A percentile compares a stretch with the other conserved stretches of the same genome.
Evolutionary conservation across 208 protist species (phyloP).

Genomic region (Jaenimonas drosophilae): DNA sequence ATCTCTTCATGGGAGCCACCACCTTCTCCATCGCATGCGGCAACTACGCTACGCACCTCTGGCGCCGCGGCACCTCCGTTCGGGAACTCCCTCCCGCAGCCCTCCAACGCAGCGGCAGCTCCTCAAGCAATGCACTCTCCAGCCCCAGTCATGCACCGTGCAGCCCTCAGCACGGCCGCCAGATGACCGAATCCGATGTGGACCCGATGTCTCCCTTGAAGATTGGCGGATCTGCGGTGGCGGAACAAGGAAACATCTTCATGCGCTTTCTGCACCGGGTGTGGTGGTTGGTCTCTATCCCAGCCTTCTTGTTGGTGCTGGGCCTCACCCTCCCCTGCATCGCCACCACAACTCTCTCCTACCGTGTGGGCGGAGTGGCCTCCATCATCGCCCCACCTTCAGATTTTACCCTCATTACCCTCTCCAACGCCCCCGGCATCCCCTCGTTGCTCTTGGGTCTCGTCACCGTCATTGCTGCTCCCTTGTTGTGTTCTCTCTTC

Average conservation of each 20-base stretch:
- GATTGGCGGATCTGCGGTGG: neutral
- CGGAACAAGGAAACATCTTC: too few relatives aligned
- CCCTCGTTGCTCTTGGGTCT: constrained; percentile 13
- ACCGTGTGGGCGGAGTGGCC: constrained; percentile 8
- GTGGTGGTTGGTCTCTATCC: constrained; percentile 6
- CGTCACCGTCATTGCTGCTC: constrained; percentile 30
- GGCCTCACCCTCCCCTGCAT: too few relatives aligned
- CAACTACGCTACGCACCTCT: constrained; percentile 49
- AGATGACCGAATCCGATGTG: neutral
- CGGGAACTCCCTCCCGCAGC: neutral
- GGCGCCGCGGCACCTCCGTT: constrained; percentile 28
- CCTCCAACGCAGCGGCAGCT: too few relatives aligned
- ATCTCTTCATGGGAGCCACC: constrained; percentile 47
- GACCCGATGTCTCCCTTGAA: neutral
- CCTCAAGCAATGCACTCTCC: neutral
- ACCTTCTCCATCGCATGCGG: constrained; percentile 39
- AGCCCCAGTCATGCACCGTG: too few relatives aligned
- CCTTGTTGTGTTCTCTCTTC: constrained; percentile 19
- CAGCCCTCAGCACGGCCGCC: neutral
- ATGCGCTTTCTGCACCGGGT: too few relatives aligned
- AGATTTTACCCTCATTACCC: constrained; percentile 5
- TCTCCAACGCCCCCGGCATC: constrained; percentile 2
- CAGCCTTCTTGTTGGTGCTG: constrained; percentile 3
- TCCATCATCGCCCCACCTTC: constrained; percentile 1
- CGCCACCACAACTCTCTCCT: neutral